Percentiles rank a stretch among this genome's conserved stretches.
Conservation (phyloP, 495 filamentous ascomycete species). For the Tuber melanosporum region DNA sequence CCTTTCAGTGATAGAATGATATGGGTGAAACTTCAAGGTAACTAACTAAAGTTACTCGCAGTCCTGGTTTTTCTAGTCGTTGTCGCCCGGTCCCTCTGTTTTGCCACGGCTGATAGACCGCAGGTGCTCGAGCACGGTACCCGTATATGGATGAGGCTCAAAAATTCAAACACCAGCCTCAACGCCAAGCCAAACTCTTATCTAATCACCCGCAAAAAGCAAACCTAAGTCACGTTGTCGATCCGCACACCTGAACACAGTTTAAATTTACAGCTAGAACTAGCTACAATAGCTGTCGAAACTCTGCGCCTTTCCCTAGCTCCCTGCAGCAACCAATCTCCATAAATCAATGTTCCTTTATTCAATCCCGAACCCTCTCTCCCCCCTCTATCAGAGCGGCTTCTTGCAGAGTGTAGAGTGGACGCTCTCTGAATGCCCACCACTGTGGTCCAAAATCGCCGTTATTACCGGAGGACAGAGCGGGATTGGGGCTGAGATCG, state of each 20-base stretch:
- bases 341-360: not conserved
- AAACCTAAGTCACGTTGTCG: not conserved
- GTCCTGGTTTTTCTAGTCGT: too few species aligned
- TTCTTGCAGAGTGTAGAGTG: slow-evolving; percentile 24
- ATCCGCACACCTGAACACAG: not conserved
- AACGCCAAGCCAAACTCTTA: not conserved
- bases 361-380: slow-evolving; percentile 9
- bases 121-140: too few species aligned
- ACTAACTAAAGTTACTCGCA: too few species aligned
- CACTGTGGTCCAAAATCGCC: slow-evolving; percentile 42
- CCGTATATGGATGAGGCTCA: not conserved
- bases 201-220: not conserved
- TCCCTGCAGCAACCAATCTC: not conserved
- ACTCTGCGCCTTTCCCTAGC: not conserved
- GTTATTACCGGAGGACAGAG: slow-evolving; percentile 47
- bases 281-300: not conserved
- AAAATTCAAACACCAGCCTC: not conserved
- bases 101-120: too few species aligned
- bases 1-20: too few species aligned
- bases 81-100: too few species aligned
- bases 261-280: not conserved
- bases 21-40: too few species aligned
- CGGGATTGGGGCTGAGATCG: slow-evolving; percentile 47
- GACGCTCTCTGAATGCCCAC: slow-evolving; percentile 27
- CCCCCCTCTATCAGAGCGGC: slow-evolving; percentile 14